Evolutionary conservation across 306 rosid genomes (phyloP), one percentile per base, ranked within the genome.

Genomic region (Dalbergia oliveri): DNA sequence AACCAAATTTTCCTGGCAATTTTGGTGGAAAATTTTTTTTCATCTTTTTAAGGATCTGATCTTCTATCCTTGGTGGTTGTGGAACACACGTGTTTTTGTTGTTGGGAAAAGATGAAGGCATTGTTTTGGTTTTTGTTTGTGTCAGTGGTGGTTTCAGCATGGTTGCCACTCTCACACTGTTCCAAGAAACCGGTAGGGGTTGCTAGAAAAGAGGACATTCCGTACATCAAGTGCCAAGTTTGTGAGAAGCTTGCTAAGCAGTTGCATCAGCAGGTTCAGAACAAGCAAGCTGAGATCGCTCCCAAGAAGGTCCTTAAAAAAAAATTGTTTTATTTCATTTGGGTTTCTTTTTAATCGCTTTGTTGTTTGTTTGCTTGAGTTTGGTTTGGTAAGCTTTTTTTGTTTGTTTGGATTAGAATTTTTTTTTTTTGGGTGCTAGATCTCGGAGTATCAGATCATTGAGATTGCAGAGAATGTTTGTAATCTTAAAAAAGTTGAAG

Each of bases 401-500:
- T 45, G n/a, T 56, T 14, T 35, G 67, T 53, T 80, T 39, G 49
- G 2, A 21, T 19, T 57, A 56, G 53, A 71, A 60, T 86, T 74
- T 69, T 34, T 69, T 34, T 61, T 58, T 66, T 84, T 33, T 72
- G 79, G 77, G 50, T 61, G 64, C 21, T 85, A 91, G 99, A 93
- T 93, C 90, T 93, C 97, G 65, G 99, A 95, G 87, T 87, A 85
- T 84, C 92, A 93, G 75, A 90, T 95, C 39, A 95, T 95, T 81
- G 98, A 95, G 88, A 90, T 95, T 71, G 86, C 94, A 49, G 98
- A 95, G 96, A 95, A 91, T 86, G 94, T 90, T 77, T 95, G 98
- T 72, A 91, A 91, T 86, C 85, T 95, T 87, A 95, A 93, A 89
- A 95, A 91, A 84, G 87, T 85, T 0, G 98, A 93, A 86, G 98